Base-by-base conservation (phyloP, 164 flowering plant genomes). In the Akebia trifoliata region DNA sequence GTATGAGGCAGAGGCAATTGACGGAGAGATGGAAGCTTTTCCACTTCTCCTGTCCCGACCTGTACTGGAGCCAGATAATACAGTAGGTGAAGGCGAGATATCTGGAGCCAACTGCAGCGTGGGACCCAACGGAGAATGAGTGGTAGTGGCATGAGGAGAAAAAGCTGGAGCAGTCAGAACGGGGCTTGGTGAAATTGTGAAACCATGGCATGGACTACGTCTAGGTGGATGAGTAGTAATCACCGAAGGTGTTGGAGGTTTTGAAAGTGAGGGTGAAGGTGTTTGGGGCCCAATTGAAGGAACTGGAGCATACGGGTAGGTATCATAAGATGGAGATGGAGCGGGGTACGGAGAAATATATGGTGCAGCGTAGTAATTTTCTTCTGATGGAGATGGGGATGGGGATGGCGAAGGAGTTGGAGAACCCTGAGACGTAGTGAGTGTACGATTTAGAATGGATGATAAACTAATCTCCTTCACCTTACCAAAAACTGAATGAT, bases 381-480 rank as follows among this genome's bases (percentile, higher is more conserved):
- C 61, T 2, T 11, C 44, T 20, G 65, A 51, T 5, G 58, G 58
- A 9, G 57, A 61, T 8, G 62, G 67, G n/a, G 67, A 31, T 21
- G 83, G 84, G 21, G 79, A 51, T 12, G 92, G 84, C 22, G 81
- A 69, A 10, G 83, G 83, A 59, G 74, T 57, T 54, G 81, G 77
- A 35, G 68, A 57, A 0, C 81, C 79, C 26, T 78, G 38, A 25
- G 50, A 14, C 18, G 69, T 45, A 59, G 54, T 54, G 46, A 80
- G 69, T 0, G 84, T 71, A 40, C 65, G 67, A 43, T 76, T 65
- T 20, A 84, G 72, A 54, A 69, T 73, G 46, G 87, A 74, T 28
- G 95, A 85, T 57, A 87, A 65, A 35, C 70, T 72, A 22, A 87
- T 48, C 56, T 78, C 69, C 55, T 83, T 87, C n/a, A 85, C 91